Percentiles rank a stretch among this genome's conserved stretches.
phyloP scores from a whole-genome alignment of 352 stramenopile genomes.

The Pythium volutum region DNA sequence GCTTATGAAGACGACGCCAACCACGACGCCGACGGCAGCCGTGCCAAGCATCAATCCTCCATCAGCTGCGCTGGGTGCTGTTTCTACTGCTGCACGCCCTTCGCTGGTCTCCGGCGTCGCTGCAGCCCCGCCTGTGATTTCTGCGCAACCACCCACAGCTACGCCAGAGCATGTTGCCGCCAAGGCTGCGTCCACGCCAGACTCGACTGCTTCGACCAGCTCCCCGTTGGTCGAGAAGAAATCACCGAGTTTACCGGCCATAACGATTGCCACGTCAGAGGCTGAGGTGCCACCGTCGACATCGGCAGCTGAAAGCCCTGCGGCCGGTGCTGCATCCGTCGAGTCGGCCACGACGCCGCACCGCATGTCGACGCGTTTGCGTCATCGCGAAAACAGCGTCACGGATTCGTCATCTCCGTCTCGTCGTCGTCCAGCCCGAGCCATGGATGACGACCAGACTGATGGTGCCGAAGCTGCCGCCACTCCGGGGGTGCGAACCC shows the following conservation, averaged over 20 bases:
- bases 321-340: not conserved
- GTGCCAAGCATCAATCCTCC: not conserved
- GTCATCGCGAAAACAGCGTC: conserved; percentile 41
- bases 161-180: not conserved
- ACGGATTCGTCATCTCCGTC: conserved; percentile 35
- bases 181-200: not conserved
- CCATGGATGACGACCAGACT: conserved; percentile 13
- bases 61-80: not conserved
- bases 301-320: not conserved
- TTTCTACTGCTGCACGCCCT: not conserved
- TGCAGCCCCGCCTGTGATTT: not conserved
- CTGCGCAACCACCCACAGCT: not conserved
- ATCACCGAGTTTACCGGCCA: not conserved
- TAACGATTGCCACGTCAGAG: not conserved
- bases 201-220: not conserved
- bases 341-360: conserved; percentile 37
- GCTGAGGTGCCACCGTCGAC: conserved; percentile 11
- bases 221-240: not conserved
- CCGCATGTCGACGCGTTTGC: conserved; percentile 49
- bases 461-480: not conserved
- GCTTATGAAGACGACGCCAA: conserved; percentile 42
- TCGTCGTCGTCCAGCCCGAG: conserved; percentile 7
- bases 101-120: not conserved
- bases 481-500: conserved; percentile 3
- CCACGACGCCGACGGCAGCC: not conserved